Conservation (phyloP, 1,284 basidiomycete genomes). For the Puccinia hordei region DNA sequence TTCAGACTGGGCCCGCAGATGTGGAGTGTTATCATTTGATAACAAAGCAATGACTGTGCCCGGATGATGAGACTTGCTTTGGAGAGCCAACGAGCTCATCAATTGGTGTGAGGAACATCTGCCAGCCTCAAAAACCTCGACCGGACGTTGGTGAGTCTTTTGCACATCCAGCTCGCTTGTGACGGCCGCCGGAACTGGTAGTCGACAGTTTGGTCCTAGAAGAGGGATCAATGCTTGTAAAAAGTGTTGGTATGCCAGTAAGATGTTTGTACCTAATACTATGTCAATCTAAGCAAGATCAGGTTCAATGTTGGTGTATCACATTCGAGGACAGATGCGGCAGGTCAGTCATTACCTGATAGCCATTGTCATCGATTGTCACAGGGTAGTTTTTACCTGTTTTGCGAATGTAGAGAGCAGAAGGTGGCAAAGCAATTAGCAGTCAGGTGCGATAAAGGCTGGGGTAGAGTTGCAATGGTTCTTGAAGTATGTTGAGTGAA, state of each 20-base stretch:
- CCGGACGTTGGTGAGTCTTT: conserved; percentile 9
- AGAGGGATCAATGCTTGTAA: too few species aligned
- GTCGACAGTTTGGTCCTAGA: too few species aligned
- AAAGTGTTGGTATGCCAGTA: too few species aligned
- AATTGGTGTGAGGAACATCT: neutral
- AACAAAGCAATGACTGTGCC: too few species aligned
- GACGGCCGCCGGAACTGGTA: too few species aligned
- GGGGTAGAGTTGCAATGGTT: too few species aligned
- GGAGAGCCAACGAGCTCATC: conserved; percentile 25
- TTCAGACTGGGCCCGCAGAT: too few species aligned
- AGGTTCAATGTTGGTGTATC: neutral
- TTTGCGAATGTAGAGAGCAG: neutral
- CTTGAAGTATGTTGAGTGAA: too few species aligned
- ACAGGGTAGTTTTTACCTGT: neutral
- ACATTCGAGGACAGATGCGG: neutral
- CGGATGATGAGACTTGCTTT: too few species aligned
- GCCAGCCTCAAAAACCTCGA: conserved; percentile 22
- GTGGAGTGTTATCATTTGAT: too few species aligned
- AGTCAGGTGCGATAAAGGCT: too few species aligned
- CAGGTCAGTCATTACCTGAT: neutral
- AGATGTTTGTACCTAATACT: conserved; percentile 35
- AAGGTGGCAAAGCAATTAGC: too few species aligned
- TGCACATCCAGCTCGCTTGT: conserved; percentile 24
- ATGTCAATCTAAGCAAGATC: conserved; percentile 19
- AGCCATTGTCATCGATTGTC: neutral